These are phyloP conservation scores for Mucor irregularis DNA, from an alignment of 371 early-diverging fungal genomes.

Conservation along the genomic window DNA sequence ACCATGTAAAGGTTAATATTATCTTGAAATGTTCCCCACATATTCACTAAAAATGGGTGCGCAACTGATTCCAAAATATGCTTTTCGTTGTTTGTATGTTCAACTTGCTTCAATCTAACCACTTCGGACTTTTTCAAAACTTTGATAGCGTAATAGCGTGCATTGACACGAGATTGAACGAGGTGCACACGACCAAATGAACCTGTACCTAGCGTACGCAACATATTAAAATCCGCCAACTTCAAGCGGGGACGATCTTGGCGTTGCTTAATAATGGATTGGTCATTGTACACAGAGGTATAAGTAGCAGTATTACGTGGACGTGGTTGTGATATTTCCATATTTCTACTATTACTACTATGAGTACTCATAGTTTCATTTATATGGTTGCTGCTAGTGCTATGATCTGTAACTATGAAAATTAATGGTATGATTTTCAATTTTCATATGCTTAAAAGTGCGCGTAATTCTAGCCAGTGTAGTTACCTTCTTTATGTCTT, in stretches of 20 bases:
- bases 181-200: slow-evolving; percentile 99
- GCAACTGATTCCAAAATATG: slow-evolving; percentile 85
- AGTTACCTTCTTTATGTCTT: too few species aligned
- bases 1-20: slow-evolving; percentile 85
- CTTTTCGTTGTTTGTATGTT: slow-evolving; percentile 97
- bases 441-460: too few species aligned
- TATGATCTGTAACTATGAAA: too few species aligned
- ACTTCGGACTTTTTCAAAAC: slow-evolving; percentile 94
- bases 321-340: neutral
- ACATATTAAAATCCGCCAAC: slow-evolving; percentile 68
- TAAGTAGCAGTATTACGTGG: slow-evolving; percentile 2
- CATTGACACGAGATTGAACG: slow-evolving; percentile 72
- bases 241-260: slow-evolving; percentile 56
- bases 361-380: neutral
- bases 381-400: too few species aligned
- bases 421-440: too few species aligned
- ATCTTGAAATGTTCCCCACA: slow-evolving; percentile 94
- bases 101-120: slow-evolving; percentile 94
- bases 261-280: slow-evolving; percentile 33
- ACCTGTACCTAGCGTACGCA: slow-evolving; percentile 93
- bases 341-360: neutral
- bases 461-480: too few species aligned
- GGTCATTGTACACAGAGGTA: slow-evolving; percentile 34
- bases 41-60: slow-evolving; percentile 94
- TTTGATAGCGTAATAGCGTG: slow-evolving; percentile 95